A percentile compares a stretch with the other conserved stretches of the same genome.
These are phyloP conservation scores for Apiospora rasikravindrae DNA, from an alignment of 2,329 filamentous ascomycete species.

Conservation along the genomic window DNA sequence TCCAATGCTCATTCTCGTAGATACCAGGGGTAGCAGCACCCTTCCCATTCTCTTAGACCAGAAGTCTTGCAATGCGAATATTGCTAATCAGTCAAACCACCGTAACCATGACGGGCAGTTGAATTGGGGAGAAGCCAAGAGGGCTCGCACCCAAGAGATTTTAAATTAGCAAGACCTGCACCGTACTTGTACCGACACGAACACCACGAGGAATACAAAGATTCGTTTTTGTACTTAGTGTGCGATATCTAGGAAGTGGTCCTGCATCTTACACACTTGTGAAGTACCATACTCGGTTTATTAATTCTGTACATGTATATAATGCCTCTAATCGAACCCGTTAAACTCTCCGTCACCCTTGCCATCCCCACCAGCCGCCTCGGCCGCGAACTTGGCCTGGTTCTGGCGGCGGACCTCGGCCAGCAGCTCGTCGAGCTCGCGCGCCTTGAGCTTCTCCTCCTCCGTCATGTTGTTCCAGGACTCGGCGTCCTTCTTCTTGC, in stretches of 20 bases:
- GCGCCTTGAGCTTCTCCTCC: constrained; percentile 67
- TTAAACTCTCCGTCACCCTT: constrained; percentile 58
- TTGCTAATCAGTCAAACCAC: too few relatives aligned
- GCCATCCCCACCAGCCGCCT: constrained; percentile 27
- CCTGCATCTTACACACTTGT: not conserved
- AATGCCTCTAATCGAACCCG: constrained; percentile 54
- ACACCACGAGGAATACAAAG: too few relatives aligned
- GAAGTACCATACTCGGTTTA: not conserved
- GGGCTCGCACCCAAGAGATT: too few relatives aligned
- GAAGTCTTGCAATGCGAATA: too few relatives aligned
- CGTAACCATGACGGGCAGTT: too few relatives aligned
- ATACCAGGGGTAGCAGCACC: too few relatives aligned
- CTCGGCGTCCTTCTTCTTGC: constrained; percentile 67
- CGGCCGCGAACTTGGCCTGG: constrained; percentile 46
- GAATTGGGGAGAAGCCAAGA: too few relatives aligned
- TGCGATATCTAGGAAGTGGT: not conserved
- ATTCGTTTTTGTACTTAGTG: too few relatives aligned
- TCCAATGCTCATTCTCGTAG: too few relatives aligned
- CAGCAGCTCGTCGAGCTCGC: constrained; percentile 68
- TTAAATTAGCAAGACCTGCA: too few relatives aligned
- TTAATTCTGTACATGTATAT: not conserved
- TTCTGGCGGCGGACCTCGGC: constrained; percentile 67
- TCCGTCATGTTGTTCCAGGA: constrained; percentile 68
- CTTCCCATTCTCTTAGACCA: too few relatives aligned
- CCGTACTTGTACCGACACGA: too few relatives aligned